Base-by-base conservation (phyloP, 2,329 filamentous ascomycete species). In the Ascochyta fabae region DNA sequence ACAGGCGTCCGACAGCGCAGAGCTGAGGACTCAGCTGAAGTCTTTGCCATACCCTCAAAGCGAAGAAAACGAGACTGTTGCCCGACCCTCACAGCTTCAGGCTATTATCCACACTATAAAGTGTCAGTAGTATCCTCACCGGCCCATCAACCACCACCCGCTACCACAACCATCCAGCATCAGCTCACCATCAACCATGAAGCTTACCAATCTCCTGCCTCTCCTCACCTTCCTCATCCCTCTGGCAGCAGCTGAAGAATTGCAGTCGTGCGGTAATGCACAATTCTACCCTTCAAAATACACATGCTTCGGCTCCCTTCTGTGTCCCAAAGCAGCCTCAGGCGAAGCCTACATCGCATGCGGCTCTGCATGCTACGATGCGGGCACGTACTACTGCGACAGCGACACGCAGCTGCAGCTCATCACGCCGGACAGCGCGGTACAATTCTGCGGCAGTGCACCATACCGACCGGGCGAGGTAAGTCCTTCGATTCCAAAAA, bases 331-430 rank as follows among this genome's bases (percentile, higher is more conserved):
- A 35, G 49, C 42, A 9, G 23, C 27, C 15, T 38, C 34, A 0
- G 54, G 54, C 15, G 54, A 58, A 42, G 49, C 45, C 1, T 53
- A 52, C 10, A 42, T 58, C 23, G 40, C 44, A 3, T 58, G 54
- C 45, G 54, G 54, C n/a, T 27, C 16, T 4, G 54, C 54, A 5
- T 58, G 54, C 40, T 58, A 58, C 40, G 43, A 45, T 15, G 50
- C 54, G 2, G 41, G 44, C 8, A 58, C 44, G 2, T 58, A 58
- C 49, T 58, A 48, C 49, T 58, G 54, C 35, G 54, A 58, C 19
- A 19, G 10, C 43, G 1, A 43, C 26, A 44, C 29, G 10, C 48
- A 49, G 34, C 45, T 58, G n/a, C 54, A 58, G 27, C 38, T 58
- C 23, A 49, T 48, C 13, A 53, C 46, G 5, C 48, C 54, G 3